Conservation (phyloP, 1,284 basidiomycete genomes). For the Afroboletus lepidellus region DNA sequence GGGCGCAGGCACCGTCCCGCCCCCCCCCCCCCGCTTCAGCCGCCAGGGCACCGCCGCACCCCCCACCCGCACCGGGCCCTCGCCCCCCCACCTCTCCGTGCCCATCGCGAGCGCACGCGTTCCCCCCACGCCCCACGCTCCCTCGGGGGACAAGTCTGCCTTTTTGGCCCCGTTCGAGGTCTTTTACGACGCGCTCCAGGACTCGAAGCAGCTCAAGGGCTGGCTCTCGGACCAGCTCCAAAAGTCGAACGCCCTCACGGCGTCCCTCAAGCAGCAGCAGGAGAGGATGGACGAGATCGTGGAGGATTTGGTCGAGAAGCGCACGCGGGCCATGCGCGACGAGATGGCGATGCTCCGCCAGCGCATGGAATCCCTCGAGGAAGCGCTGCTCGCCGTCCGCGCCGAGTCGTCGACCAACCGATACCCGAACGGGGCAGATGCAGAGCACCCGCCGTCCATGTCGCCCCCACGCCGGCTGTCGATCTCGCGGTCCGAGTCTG, state of each 20-base stretch:
- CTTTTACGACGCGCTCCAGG: constrained; percentile 76
- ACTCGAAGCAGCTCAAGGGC: constrained; percentile 67
- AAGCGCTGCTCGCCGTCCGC: constrained; percentile 43
- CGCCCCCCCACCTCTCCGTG: constrained; percentile 53
- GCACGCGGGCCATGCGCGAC: constrained; percentile 49
- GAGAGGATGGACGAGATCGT: constrained; percentile 59
- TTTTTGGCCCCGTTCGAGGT: constrained; percentile 75
- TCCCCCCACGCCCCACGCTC: constrained; percentile 61
- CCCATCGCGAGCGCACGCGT: constrained; percentile 61
- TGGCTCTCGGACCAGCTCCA: constrained; percentile 73
- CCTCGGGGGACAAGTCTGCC: constrained; percentile 62
- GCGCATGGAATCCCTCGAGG: constrained; percentile 58
- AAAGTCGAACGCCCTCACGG: constrained; percentile 53
- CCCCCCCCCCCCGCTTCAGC: constrained; percentile 66
- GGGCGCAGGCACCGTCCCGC: constrained; percentile 61
- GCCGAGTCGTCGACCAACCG: constrained; percentile 29
- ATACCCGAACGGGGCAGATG: constrained; percentile 30
- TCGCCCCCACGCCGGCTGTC: constrained; percentile 48
- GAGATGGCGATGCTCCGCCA: constrained; percentile 57
- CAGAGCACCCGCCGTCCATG: constrained; percentile 32
- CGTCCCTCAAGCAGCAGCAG: constrained; percentile 50
- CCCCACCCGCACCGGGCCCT: constrained; percentile 35
- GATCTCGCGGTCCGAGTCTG: constrained; percentile 48
- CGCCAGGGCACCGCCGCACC: constrained; percentile 42
- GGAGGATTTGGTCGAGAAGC: constrained; percentile 56